A percentile compares a stretch with the other conserved stretches of the same genome.
phyloP scores from a whole-genome alignment of 345 rosid genomes.

The Melaleuca alternifolia region DNA sequence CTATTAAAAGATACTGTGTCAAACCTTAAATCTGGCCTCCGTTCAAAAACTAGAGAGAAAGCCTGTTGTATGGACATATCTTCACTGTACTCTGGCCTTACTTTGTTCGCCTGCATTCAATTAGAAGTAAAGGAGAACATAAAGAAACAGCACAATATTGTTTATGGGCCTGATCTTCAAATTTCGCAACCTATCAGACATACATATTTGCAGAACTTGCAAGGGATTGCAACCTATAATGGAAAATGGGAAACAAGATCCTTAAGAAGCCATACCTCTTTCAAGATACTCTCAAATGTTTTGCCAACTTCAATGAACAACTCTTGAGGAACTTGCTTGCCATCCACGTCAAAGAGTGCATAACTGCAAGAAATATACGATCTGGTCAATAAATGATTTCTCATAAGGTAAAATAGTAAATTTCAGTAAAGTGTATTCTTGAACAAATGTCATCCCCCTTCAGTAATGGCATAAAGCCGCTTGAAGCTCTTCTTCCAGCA shows the following conservation, averaged over 20 bases:
- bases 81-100: conserved; percentile 47
- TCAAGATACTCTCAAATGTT: conserved; percentile 62
- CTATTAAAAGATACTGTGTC: not conserved
- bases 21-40: conserved; percentile 85
- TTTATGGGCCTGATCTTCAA: not conserved
- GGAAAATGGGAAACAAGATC: not conserved
- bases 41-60: conserved; percentile 56
- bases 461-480: conserved; percentile 37
- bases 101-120: conserved; percentile 59
- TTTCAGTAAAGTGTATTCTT: conserved; percentile 46
- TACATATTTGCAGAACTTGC: not conserved
- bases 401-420: not conserved
- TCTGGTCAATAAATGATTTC: not conserved
- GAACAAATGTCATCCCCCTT: conserved; percentile 51
- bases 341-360: conserved; percentile 78
- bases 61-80: conserved; percentile 74
- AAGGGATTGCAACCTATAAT: not conserved
- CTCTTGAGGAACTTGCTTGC: conserved; percentile 75
- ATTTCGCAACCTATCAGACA: not conserved
- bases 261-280: conserved; percentile 44
- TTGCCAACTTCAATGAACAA: conserved; percentile 66
- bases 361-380: conserved; percentile 31
- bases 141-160: not conserved
- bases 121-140: conserved; percentile 1
- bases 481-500: conserved; percentile 54